Evolutionary conservation across 2,329 filamentous ascomycete species (phyloP), one percentile per base, ranked within the genome.

Genomic region (Colletotrichum horii): DNA sequence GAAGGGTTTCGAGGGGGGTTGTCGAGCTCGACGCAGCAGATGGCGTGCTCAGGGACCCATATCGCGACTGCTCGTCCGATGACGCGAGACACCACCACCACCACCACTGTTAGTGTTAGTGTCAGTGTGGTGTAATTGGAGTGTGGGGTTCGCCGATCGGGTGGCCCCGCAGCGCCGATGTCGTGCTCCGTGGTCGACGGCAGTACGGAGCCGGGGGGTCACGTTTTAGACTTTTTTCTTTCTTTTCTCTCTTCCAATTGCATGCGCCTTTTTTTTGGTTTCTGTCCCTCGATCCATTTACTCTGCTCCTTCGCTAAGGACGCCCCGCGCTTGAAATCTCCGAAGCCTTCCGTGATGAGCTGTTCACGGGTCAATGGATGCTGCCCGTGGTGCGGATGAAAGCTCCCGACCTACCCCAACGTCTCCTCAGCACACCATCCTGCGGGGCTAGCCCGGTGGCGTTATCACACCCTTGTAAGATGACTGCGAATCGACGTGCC

Each of bases 1-100:
- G 60, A 36, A 19, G 58, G 55, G 66, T 8, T 28, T 48, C 6
- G 62, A 48, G 48, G 56, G 43, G 56, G 67, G 43, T 74, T 72
- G 62, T 71, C 75, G 75, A 77, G 75, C 71, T 77, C 62, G 30
- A 65, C 22, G 62, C 67, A 61, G 55, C 58, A 56, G 60, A 77
- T 77, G 68, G 76, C 76, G 76, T 77, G 76, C 76, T 77, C 69
- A 56, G 74, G 60, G 65, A 48, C 61, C 76, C 73, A 76, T 74
- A 76, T 76, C 73, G 76, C 76, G 66, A 77, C 55, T 48, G 48
- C 64, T 52, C 74, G 66, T 66, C 61, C 71, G 74, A 76, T 76
- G 74, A 76, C 74, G 74, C 74, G 74, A 76, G 74, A 70, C 66
- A 69, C 19, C 12, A 56, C 22, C 43, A 28, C 43, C 43, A 48